A percentile compares a stretch with the other conserved stretches of the same genome.
Evolutionary conservation across 2,329 filamentous ascomycete genomes (phyloP).

Genomic region (Penicillium sp.): DNA sequence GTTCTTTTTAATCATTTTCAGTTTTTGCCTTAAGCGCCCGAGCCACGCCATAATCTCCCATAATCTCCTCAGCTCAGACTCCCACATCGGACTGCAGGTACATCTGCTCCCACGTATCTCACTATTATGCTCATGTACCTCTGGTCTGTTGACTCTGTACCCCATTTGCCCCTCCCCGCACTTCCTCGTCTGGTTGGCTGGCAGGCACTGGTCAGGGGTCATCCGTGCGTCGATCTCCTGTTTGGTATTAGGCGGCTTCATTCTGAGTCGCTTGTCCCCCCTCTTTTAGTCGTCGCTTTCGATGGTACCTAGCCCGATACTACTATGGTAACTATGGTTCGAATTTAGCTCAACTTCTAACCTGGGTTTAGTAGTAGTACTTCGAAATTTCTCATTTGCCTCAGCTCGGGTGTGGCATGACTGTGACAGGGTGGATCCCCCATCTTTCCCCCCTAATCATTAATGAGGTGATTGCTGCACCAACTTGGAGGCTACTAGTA

Average conservation of each 20-base stretch:
- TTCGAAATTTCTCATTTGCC: slow-evolving; percentile 1
- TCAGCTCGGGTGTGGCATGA: slow-evolving; percentile 18
- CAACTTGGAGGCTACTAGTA: too few relatives aligned
- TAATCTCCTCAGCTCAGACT: neutral
- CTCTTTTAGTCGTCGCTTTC: neutral
- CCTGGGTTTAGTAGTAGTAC: too few relatives aligned
- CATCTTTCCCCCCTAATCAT: neutral
- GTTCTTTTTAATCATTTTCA: neutral
- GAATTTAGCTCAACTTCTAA: too few relatives aligned
- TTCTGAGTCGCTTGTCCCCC: neutral
- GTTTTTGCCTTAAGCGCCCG: slow-evolving; percentile 28
- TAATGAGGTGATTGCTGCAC: slow-evolving; percentile 17
- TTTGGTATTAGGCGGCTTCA: neutral
- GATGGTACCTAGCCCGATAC: neutral
- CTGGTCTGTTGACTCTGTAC: neutral
- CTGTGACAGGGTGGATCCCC: slow-evolving; percentile 8
- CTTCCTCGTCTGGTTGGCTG: slow-evolving; percentile 8
- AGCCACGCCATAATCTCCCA: slow-evolving; percentile 20
- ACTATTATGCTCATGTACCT: neutral
- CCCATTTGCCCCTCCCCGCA: slow-evolving; percentile 8
- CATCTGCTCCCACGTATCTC: neutral
- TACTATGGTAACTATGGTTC: too few relatives aligned
- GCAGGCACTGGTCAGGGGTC: neutral
- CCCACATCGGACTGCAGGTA: neutral
- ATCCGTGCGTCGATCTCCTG: slow-evolving; percentile 10